Conservation (phyloP, 768 basidiomycete species). For the Exidia glandulosa region DNA sequence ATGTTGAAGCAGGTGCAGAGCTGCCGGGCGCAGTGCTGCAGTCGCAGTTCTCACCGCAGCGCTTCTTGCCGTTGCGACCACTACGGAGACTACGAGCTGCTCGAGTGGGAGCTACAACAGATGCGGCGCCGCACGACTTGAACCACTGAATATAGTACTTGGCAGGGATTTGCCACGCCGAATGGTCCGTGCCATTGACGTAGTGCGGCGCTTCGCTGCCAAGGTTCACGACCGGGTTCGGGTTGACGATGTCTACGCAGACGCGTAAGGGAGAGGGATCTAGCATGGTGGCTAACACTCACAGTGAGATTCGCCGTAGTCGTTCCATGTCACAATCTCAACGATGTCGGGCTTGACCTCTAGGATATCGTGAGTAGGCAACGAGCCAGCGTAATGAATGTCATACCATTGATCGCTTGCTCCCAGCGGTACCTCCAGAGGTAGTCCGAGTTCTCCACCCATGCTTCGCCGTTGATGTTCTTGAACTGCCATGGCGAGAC, state of each 20-base stretch:
- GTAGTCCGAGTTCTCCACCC: conserved; percentile 3
- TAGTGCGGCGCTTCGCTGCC: background rate
- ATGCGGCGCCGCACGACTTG: background rate
- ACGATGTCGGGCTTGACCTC: conserved; percentile 5
- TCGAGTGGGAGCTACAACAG: too few species aligned
- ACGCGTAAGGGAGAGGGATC: background rate
- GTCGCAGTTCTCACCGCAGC: background rate
- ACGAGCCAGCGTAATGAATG: background rate
- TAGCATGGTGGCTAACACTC: background rate
- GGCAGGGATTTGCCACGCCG: background rate
- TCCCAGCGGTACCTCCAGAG: conserved; percentile 5
- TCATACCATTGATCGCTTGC: background rate
- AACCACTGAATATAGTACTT: conserved; percentile 3
- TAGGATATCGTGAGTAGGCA: background rate
- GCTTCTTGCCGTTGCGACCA: background rate
- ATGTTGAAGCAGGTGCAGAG: too few species aligned
- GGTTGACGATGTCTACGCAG: background rate
- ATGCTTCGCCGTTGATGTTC: conserved; percentile 1
- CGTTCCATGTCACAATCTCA: conserved; percentile 3
- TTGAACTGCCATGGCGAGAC: conserved; percentile 8
- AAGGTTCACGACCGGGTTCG: conserved; percentile 2
- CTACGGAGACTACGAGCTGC: background rate
- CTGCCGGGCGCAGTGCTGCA: background rate
- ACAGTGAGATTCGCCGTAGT: conserved; percentile 4
- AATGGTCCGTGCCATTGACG: conserved; percentile 2